Percentiles rank a stretch among this genome's conserved stretches.
Conservation (phyloP, 2,329 filamentous ascomycete species). For the Penicillium sp. region DNA sequence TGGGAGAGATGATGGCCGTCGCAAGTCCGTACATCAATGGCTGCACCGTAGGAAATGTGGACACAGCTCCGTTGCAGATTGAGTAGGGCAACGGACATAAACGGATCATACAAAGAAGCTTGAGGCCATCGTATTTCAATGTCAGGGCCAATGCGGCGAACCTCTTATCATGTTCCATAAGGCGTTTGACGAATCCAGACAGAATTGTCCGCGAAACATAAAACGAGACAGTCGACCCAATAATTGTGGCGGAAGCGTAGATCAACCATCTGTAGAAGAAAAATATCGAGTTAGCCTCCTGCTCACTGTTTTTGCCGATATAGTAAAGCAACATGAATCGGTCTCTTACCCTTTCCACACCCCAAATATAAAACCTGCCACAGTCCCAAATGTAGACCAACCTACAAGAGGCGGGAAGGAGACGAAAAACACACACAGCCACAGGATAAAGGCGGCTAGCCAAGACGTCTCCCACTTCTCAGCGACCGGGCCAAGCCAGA, state of each 20-base stretch:
- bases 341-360: constrained; percentile 57
- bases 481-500: constrained; percentile 62
- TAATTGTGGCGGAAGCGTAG: constrained; percentile 66
- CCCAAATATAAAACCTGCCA: constrained; percentile 63
- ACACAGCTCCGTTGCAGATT: constrained; percentile 84
- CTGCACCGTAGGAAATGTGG: constrained; percentile 81
- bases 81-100: constrained; percentile 89
- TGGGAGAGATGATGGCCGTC: constrained; percentile 72
- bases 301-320: neutral
- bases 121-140: constrained; percentile 78
- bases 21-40: constrained; percentile 68
- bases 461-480: constrained; percentile 65
- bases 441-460: constrained; percentile 66
- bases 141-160: constrained; percentile 85
- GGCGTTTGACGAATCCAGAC: constrained; percentile 64
- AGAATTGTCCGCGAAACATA: constrained; percentile 70
- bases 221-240: constrained; percentile 71
- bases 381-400: constrained; percentile 67
- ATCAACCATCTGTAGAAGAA: constrained; percentile 63
- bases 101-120: constrained; percentile 81
- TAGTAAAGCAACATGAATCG: neutral
- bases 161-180: constrained; percentile 73
- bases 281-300: constrained; percentile 9
- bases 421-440: constrained; percentile 63
- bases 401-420: constrained; percentile 82